Base-by-base conservation (phyloP, 2,329 filamentous ascomycete genomes). In the Thielaviopsis musarum region DNA sequence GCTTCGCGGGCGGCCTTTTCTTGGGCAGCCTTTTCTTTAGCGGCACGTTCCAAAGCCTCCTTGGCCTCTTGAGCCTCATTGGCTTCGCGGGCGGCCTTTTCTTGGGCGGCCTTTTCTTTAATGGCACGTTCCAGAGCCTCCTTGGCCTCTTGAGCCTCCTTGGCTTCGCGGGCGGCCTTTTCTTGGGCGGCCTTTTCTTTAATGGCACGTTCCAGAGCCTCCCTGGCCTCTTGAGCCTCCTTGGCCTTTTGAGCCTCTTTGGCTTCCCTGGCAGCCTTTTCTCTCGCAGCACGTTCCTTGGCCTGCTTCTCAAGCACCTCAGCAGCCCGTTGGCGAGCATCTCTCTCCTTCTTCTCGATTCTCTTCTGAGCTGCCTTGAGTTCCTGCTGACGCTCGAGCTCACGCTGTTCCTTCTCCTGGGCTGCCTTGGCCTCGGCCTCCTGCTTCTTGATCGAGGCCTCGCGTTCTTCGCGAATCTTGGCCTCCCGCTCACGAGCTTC, bases 381-480 rank as follows among this genome's bases (percentile, higher is more conserved):
- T 9, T 34, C 30, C 10, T 34, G 30, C 30, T 34, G 30, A 7
- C 30, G 30, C 9, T 34, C 10, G 30, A 34, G 30, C 30, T 34
- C 30, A 34, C 6, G 30, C 10, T 34, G 5, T 34, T 34, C 51
- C 13, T 51, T 49, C 26, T 57, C 41, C 10, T 51, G 34, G 24
- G 56, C 41, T 12, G 56, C 56, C 26, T 57, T 57, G 22, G 41
- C 45, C 30, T 26, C 45, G 19, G 56, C 53, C 56, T 57, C 30
- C 22, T 28, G 56, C 17, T 57, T 57, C 56, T 57, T 57, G n/a
- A 5, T 2, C 30, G 10, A 7, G 30, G 24, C 56, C 56, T 51
- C 41, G n/a, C 54, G 53, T 26, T 61, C 56, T n/a, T 58, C 59
- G 93, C 56, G 49, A 21, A 58, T 22, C 52, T 55, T 58, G 5